phyloP scores from a whole-genome alignment of 2,329 filamentous ascomycete genomes.

The Colletotrichum destructivum region DNA sequence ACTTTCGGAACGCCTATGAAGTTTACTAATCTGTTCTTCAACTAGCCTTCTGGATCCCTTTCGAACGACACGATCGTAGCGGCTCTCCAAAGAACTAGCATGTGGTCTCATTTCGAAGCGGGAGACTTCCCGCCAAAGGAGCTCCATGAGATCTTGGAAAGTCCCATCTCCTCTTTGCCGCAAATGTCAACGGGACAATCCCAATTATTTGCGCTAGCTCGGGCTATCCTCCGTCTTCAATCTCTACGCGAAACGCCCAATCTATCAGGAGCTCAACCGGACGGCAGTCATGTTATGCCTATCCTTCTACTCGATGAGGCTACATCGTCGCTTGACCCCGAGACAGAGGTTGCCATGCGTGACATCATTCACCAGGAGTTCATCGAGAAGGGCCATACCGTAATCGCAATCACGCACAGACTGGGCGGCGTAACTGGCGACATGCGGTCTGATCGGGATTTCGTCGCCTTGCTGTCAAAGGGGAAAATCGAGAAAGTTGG shows the following conservation, averaged over 20 bases:
- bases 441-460: neutral
- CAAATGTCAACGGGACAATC: slow-evolving; percentile 32
- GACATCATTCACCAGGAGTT: slow-evolving; percentile 2
- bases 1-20: neutral
- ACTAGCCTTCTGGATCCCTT: neutral
- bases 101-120: slow-evolving; percentile 17
- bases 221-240: slow-evolving; percentile 16
- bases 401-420: neutral
- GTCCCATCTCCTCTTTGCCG: neutral
- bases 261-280: neutral
- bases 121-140: neutral
- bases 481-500: slow-evolving; percentile 4
- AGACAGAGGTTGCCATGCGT: slow-evolving; percentile 58
- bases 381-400: neutral
- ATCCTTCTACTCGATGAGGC: slow-evolving; percentile 75
- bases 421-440: neutral
- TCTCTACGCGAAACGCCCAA: neutral
- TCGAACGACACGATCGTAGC: neutral
- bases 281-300: neutral
- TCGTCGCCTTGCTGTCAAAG: neutral
- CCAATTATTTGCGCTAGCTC: slow-evolving; percentile 15
- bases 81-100: neutral
- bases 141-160: neutral
- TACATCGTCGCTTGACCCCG: slow-evolving; percentile 72
- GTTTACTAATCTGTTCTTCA: too few relatives aligned